Base-by-base conservation (phyloP, 2,329 filamentous ascomycete species). In the Trichoderma pleuroti region DNA sequence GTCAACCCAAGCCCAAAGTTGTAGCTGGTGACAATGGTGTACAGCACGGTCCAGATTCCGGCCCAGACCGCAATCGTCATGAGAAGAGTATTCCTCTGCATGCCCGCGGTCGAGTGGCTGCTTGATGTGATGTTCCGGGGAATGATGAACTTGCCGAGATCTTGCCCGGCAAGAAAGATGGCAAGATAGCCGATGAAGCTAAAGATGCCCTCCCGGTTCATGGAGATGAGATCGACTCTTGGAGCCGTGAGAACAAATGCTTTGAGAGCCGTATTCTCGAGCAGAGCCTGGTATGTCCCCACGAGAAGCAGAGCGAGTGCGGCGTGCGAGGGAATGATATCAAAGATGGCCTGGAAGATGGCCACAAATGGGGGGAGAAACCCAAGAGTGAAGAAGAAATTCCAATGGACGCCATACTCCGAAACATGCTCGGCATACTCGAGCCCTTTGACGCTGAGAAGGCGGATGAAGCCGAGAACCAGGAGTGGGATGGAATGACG, bases 341-440 rank as follows among this genome's bases (percentile, higher is more conserved):
- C 84, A 71, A 95, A 87, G 0, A 90, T 83, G 1, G 91, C 87
- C 78, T 97, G 93, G 72, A 95, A 93, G 0, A 96, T 80, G 32
- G 95, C 94, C 66, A 97, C 90, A 76, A 97, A 97, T 0, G 94
- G 94, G 0, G 95, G 93, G 28, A 99, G 83, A 61, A 98, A 87
- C 7, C 90, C 94, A 11, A 99, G 85, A 0, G 96, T 99, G 82
- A 98, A 98, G 86, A 99, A 99, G 81, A 99, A 99, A 81, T 99
- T 99, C 96, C 96, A 99, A 81, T 99, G 96, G 11, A 99, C 93
- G 56, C 96, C 96, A 78, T 99, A 99, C 79, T 99, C 96, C 16
- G 93, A 94, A 71, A 98, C 93, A 83, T 99, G 96, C 80, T 99
- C 96, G 4, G 94, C 94, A 78, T 99, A 99, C 78, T 98, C 94